Conservation (phyloP, 331 rosid species). For the Telfairia occidentalis region DNA sequence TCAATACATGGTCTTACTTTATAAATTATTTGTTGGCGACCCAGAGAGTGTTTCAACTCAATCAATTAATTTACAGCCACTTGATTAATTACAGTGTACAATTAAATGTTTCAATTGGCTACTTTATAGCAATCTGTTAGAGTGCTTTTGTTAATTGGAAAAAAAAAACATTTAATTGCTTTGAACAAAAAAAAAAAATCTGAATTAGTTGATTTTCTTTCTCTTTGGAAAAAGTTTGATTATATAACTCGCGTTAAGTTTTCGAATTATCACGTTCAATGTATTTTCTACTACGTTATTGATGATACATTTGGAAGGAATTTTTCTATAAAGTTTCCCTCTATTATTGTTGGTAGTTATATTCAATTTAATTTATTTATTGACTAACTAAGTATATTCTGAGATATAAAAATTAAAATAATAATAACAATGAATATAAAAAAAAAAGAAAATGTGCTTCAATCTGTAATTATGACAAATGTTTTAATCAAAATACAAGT, state of each 20-base stretch:
- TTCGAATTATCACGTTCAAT: background rate
- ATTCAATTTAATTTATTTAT: background rate
- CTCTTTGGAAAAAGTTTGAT: background rate
- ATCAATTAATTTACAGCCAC: background rate
- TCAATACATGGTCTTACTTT: background rate
- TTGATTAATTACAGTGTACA: conserved; percentile 3
- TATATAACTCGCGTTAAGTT: background rate
- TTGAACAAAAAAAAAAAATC: too few relatives aligned
- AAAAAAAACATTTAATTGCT: too few relatives aligned
- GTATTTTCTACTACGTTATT: background rate
- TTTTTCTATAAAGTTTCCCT: background rate
- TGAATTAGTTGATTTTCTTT: background rate
- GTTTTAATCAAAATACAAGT: background rate
- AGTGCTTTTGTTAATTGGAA: background rate
- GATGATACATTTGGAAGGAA: background rate
- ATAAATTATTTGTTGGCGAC: background rate
- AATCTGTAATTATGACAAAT: background rate
- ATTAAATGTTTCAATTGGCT: background rate
- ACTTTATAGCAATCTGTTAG: background rate
- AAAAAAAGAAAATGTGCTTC: background rate
- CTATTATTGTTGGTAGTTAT: background rate
- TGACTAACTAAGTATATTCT: background rate
- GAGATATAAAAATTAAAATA: background rate
- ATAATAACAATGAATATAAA: too few relatives aligned
- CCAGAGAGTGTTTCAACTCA: background rate